Conservation (phyloP, 2,329 filamentous ascomycete species). For the Daldinia sp. region DNA sequence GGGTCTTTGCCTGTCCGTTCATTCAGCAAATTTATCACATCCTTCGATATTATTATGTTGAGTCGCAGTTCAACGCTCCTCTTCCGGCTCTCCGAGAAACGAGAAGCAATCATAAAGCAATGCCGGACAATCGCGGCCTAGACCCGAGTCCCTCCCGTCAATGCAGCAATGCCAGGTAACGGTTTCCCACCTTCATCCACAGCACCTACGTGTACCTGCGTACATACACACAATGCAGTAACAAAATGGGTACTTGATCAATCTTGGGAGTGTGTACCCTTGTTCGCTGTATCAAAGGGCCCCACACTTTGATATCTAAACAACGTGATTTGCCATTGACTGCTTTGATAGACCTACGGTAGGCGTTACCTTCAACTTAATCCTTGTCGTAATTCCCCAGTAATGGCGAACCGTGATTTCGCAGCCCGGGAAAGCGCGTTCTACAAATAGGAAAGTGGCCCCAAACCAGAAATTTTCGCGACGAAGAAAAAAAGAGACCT, state of each 20-base stretch:
- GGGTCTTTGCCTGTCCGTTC: slow-evolving; percentile 22
- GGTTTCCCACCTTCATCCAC: slow-evolving; percentile 18
- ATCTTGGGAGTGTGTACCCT: slow-evolving; percentile 32
- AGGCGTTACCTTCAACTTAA: slow-evolving; percentile 32
- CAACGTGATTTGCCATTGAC: slow-evolving; percentile 40
- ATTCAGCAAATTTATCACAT: slow-evolving; percentile 21
- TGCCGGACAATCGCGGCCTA: slow-evolving; percentile 3
- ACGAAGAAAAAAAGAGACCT: slow-evolving; percentile 50
- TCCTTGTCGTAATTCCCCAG: slow-evolving; percentile 44
- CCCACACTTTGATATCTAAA: slow-evolving; percentile 34
- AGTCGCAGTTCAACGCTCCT: slow-evolving; percentile 7
- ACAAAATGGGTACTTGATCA: slow-evolving; percentile 28
- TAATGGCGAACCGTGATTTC: slow-evolving; percentile 50
- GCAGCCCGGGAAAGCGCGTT: slow-evolving; percentile 50
- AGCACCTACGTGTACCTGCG: slow-evolving; percentile 11
- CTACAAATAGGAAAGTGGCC: slow-evolving; percentile 60
- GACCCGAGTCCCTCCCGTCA: slow-evolving; percentile 7
- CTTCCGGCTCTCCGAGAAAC: not conserved
- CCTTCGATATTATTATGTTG: slow-evolving; percentile 1
- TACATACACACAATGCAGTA: slow-evolving; percentile 26
- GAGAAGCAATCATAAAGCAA: not conserved
- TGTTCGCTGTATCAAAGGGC: slow-evolving; percentile 38
- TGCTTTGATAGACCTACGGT: slow-evolving; percentile 37
- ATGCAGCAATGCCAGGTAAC: slow-evolving; percentile 21
- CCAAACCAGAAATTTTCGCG: slow-evolving; percentile 56